These are phyloP conservation scores for Lactifluus pinguis DNA, from an alignment of 768 basidiomycete species.

Conservation along the genomic window DNA sequence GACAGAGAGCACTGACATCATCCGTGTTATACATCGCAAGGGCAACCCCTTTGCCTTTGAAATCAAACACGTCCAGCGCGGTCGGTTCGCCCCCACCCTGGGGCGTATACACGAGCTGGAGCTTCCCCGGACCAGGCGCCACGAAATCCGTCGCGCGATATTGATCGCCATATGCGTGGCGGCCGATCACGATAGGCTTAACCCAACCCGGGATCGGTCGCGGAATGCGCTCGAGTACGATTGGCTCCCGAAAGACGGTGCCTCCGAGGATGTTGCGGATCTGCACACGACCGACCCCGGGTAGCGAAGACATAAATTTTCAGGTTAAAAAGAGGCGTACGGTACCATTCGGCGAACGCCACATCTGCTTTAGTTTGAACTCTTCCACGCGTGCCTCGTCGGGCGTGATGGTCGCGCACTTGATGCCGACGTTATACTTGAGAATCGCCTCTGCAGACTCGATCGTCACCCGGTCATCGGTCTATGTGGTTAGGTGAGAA, in stretches of 20 bases:
- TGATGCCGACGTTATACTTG: slow-evolving; percentile 93
- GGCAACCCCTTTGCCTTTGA: slow-evolving; percentile 86
- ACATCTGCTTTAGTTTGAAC: slow-evolving; percentile 98
- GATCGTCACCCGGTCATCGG: slow-evolving; percentile 86
- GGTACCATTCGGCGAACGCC: slow-evolving; percentile 94
- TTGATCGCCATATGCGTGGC: slow-evolving; percentile 95
- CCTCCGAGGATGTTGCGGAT: slow-evolving; percentile 98
- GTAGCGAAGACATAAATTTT: not conserved
- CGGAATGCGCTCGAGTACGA: slow-evolving; percentile 84
- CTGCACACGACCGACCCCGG: slow-evolving; percentile 27
- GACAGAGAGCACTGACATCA: slow-evolving; percentile 41
- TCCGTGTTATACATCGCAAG: slow-evolving; percentile 99
- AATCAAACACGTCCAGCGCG: slow-evolving; percentile 82
- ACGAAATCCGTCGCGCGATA: slow-evolving; percentile 93
- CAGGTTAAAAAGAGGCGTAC: slow-evolving; percentile 33
- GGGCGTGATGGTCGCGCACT: slow-evolving; percentile 98
- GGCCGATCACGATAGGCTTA: slow-evolving; percentile 67
- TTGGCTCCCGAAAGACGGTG: slow-evolving; percentile 98
- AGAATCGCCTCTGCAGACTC: slow-evolving; percentile 93
- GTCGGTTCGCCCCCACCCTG: slow-evolving; percentile 59
- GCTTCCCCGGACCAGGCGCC: slow-evolving; percentile 85
- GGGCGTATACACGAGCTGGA: slow-evolving; percentile 90
- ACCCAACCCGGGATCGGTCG: slow-evolving; percentile 94
- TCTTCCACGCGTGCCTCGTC: slow-evolving; percentile 95
- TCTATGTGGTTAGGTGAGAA: slow-evolving; percentile 36